Conservation (phyloP, 2,329 filamentous ascomycete species). For the Chalaropsis thielavioides region DNA sequence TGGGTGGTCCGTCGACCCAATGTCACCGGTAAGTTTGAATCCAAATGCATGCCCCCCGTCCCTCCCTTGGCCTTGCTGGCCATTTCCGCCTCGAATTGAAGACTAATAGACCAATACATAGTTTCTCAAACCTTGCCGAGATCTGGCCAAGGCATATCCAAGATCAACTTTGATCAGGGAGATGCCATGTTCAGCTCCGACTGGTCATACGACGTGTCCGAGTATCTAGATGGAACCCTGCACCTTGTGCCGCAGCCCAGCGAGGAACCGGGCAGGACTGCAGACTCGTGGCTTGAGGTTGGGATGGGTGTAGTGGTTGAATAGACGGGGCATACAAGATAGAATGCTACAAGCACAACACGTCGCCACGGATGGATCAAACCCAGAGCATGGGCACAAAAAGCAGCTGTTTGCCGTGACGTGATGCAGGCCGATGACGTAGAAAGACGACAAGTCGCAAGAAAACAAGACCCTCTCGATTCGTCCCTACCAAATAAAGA, state of each 20-base stretch:
- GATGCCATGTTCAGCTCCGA: slow-evolving; percentile 32
- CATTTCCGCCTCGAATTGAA: neutral
- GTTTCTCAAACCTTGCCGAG: slow-evolving; percentile 9
- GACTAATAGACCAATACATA: neutral
- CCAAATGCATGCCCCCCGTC: neutral
- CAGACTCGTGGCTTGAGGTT: slow-evolving; percentile 35
- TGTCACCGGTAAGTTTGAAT: slow-evolving; percentile 12
- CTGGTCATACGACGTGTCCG: slow-evolving; percentile 17
- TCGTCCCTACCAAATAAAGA: neutral
- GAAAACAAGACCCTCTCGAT: neutral
- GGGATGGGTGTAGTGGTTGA: slow-evolving; percentile 42
- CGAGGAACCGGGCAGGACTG: neutral
- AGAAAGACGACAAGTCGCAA: slow-evolving; percentile 23
- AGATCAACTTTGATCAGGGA: slow-evolving; percentile 30
- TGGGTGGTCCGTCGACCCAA: slow-evolving; percentile 17
- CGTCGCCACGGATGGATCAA: no score
- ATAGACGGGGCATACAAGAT: slow-evolving; percentile 19
- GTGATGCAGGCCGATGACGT: no score
- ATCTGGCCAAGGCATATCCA: neutral
- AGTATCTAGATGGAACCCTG: slow-evolving; percentile 11
- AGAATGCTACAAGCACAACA: no score
- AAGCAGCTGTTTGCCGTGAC: slow-evolving; percentile 17
- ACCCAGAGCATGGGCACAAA: slow-evolving; percentile 21
- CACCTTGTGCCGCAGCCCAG: slow-evolving; percentile 11
- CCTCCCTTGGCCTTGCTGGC: neutral